Conservation (phyloP, 2,329 filamentous ascomycete genomes). For the Sphaerostilbella broomeana region DNA sequence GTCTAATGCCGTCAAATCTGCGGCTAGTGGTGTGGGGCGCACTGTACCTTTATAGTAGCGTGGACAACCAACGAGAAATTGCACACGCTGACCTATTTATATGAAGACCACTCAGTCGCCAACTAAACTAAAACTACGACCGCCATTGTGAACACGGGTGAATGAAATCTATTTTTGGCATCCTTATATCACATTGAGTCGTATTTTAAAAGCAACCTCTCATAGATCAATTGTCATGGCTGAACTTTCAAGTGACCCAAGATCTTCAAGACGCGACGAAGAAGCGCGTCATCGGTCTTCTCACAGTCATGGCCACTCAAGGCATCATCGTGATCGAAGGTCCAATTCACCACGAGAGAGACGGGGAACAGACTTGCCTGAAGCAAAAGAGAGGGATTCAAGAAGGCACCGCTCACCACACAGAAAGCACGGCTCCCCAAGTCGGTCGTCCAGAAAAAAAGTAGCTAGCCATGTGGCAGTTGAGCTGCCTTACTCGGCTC, state of each 20-base stretch:
- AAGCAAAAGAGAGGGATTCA: constrained; percentile 12
- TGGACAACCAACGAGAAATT: too few species aligned
- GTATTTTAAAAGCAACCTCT: too few species aligned
- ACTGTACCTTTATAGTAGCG: too few species aligned
- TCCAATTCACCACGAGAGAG: constrained; percentile 15
- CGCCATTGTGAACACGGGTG: too few species aligned
- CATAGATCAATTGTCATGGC: constrained; percentile 1
- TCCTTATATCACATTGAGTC: too few species aligned
- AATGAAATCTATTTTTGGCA: too few species aligned
- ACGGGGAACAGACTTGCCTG: not conserved
- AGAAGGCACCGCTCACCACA: constrained; percentile 22
- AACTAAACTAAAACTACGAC: too few species aligned
- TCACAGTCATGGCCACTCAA: constrained; percentile 3
- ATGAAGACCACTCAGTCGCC: too few species aligned
- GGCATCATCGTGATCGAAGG: constrained; percentile 2
- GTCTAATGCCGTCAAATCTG: too few species aligned
- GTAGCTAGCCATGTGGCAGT: not conserved
- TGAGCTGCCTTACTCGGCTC: constrained; percentile 58
- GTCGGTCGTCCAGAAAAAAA: constrained; percentile 5
- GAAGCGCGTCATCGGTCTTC: constrained; percentile 4
- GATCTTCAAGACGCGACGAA: constrained; percentile 10
- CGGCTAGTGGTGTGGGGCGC: too few species aligned
- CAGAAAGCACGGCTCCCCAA: constrained; percentile 14
- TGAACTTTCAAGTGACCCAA: constrained; percentile 4
- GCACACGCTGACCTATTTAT: too few species aligned